Evolutionary conservation across 2,329 filamentous ascomycete genomes (phyloP).

Genomic region (Colletotrichum spaethianum): DNA sequence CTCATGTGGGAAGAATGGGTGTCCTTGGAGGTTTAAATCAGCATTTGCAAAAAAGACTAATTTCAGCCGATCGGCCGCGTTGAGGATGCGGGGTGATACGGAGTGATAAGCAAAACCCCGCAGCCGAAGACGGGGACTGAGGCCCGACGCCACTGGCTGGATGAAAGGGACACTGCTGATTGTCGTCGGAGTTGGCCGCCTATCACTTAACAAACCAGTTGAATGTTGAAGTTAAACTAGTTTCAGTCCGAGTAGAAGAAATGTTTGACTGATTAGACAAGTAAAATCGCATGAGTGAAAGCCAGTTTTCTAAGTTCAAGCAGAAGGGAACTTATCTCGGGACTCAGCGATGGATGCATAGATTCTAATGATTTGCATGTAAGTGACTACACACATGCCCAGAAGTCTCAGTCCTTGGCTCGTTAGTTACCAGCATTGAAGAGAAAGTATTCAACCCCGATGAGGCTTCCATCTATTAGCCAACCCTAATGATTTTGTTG

Average conservation of each 20-base stretch:
- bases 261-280: no score
- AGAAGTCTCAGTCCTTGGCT: not conserved
- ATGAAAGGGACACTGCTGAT: not conserved
- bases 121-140: not conserved
- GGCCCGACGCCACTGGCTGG: not conserved
- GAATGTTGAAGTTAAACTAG: not conserved
- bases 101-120: not conserved
- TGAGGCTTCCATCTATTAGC: not conserved
- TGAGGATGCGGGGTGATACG: slow-evolving; percentile 6
- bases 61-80: not conserved
- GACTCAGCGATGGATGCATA: not conserved
- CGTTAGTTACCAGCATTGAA: not conserved
- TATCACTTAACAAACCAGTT: no score
- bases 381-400: not conserved
- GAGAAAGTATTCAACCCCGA: not conserved
- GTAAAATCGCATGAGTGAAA: not conserved
- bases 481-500: not conserved
- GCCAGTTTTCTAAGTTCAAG: no score
- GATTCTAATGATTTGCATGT: not conserved
- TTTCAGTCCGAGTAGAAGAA: not conserved
- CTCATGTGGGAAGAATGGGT: not conserved
- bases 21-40: not conserved
- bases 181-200: slow-evolving; percentile 24
- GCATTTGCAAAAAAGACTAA: not conserved
- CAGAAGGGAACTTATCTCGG: not conserved